Evolutionary conservation across 352 stramenopile genomes (phyloP).

Genomic region (Globisporangium iwayamae): DNA sequence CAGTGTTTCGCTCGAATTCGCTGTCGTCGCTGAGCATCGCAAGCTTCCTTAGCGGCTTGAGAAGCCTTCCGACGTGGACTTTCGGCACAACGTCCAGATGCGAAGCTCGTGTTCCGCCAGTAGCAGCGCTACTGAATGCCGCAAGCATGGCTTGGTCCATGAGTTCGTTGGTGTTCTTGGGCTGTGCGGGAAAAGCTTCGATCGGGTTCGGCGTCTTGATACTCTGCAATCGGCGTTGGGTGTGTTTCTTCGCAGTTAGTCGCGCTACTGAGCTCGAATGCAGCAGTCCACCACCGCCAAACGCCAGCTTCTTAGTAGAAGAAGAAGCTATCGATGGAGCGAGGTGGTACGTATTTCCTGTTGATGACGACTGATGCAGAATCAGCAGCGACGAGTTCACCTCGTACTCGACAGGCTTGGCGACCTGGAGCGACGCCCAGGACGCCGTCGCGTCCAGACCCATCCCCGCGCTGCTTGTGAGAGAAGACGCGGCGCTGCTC

Average conservation of each 20-base stretch:
- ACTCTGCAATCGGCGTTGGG: slow-evolving; percentile 39
- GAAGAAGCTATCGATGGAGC: slow-evolving; percentile 10
- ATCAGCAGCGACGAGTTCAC: slow-evolving; percentile 60
- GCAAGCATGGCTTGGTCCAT: slow-evolving; percentile 1
- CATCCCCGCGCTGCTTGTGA: neutral
- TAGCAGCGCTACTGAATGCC: neutral
- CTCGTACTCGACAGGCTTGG: slow-evolving; percentile 50
- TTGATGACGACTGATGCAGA: slow-evolving; percentile 33
- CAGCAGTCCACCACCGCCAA: slow-evolving; percentile 4
- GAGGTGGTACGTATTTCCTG: slow-evolving; percentile 23
- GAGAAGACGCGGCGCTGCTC: neutral
- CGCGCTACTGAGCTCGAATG: slow-evolving; percentile 6
- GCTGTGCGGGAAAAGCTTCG: slow-evolving; percentile 48
- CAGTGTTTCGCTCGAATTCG: neutral
- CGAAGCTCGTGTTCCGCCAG: neutral
- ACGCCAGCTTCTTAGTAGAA: slow-evolving; percentile 1
- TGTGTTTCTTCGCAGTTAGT: slow-evolving; percentile 44
- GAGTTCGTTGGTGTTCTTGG: slow-evolving; percentile 15
- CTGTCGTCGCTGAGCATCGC: neutral
- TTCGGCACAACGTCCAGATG: slow-evolving; percentile 1
- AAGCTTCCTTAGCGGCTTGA: neutral
- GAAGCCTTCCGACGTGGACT: slow-evolving; percentile 1
- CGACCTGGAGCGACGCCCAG: slow-evolving; percentile 46
- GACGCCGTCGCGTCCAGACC: slow-evolving; percentile 24
- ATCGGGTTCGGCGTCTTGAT: slow-evolving; percentile 43